Percentiles rank a stretch among this genome's conserved stretches.
Conservation (phyloP, 148 eudicot genomes). For the Vaccinium vitisidaea region DNA sequence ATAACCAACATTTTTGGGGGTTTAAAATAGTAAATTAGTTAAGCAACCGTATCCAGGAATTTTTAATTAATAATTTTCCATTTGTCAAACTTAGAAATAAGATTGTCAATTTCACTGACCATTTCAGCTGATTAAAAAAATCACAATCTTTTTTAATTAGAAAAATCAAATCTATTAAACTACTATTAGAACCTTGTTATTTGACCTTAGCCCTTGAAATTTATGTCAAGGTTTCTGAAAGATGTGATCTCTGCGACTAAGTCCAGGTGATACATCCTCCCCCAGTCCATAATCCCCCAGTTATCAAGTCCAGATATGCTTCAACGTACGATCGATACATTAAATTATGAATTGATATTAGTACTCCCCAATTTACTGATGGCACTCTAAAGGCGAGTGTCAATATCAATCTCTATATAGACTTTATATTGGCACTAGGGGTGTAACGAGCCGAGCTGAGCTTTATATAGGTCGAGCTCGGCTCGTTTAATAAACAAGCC, state of each 20-base stretch:
- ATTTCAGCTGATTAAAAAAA: not conserved
- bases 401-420: too few relatives aligned
- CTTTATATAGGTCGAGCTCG: too few relatives aligned
- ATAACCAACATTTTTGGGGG: too few relatives aligned
- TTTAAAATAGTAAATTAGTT: too few relatives aligned
- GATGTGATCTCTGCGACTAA: not conserved
- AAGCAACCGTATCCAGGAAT: too few relatives aligned
- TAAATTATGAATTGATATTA: not conserved
- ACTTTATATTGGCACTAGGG: too few relatives aligned
- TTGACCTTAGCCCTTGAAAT: not conserved
- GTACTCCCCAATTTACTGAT: too few relatives aligned
- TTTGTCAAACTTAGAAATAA: too few relatives aligned
- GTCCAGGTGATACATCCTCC: not conserved
- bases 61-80: too few relatives aligned
- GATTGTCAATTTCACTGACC: not conserved
- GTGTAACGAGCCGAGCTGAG: too few relatives aligned
- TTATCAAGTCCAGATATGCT: not conserved
- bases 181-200: not conserved
- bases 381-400: too few relatives aligned
- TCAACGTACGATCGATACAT: not conserved
- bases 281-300: not conserved
- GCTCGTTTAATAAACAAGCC: too few relatives aligned
- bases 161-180: not conserved
- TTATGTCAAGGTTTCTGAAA: not conserved
- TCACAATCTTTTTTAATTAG: not conserved